phyloP scores from a whole-genome alignment of 805 yeast genomes.

The Saitoella complicata region DNA sequence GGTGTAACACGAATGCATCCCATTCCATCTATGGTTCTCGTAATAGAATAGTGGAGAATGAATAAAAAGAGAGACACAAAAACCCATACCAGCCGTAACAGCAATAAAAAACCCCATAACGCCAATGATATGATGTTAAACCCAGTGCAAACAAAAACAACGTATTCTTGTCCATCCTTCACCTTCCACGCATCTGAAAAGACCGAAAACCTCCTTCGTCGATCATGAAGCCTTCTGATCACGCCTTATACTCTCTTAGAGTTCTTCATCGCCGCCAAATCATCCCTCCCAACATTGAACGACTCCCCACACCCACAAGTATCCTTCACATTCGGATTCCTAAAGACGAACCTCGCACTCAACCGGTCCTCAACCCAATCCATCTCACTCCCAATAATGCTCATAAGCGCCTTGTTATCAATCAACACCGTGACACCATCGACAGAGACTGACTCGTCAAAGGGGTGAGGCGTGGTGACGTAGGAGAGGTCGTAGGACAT shows the following conservation, averaged over 20 bases:
- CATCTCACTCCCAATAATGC: conserved; percentile 95
- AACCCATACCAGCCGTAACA: too few species aligned
- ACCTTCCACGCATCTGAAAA: too few species aligned
- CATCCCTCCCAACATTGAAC: conserved; percentile 61
- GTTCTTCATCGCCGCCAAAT: conserved; percentile 5
- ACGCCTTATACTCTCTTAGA: conserved; percentile 9
- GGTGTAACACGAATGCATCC: too few species aligned
- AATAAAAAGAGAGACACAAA: too few species aligned
- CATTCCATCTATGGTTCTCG: too few species aligned
- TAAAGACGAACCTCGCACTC: conserved; percentile 76
- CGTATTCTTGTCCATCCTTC: too few species aligned
- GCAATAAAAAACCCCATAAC: too few species aligned
- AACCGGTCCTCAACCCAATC: conserved; percentile 94
- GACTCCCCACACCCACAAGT: conserved; percentile 99
- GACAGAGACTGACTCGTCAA: conserved; percentile 81
- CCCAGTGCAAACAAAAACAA: too few species aligned
- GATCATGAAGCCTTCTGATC: too few species aligned
- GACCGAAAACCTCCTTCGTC: too few species aligned
- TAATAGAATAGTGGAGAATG: too few species aligned
- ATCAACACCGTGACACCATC: conserved; percentile 85
- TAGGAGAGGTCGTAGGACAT: conserved; percentile 81
- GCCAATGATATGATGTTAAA: too few species aligned
- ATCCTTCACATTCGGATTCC: conserved; percentile 92
- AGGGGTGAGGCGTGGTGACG: conserved; percentile 80
- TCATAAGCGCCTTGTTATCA: conserved; percentile 89